These are phyloP conservation scores for Diplodia scrobiculata DNA, from an alignment of 2,329 filamentous ascomycete genomes.

Conservation along the genomic window DNA sequence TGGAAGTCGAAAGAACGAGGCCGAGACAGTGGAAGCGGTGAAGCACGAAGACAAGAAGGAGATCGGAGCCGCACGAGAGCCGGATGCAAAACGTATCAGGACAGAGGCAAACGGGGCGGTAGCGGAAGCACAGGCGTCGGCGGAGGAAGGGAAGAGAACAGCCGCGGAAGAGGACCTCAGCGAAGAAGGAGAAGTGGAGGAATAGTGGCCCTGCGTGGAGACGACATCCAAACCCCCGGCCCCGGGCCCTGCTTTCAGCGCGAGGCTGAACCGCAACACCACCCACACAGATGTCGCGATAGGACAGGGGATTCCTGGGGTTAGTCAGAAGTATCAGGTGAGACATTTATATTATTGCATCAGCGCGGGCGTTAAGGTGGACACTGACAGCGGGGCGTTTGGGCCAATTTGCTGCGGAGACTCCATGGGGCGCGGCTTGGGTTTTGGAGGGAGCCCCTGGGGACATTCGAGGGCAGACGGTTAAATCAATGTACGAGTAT, in stretches of 20 bases:
- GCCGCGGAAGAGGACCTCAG: constrained; percentile 39
- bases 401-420: constrained; percentile 26
- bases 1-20: constrained; percentile 23
- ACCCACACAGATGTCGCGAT: constrained; percentile 17
- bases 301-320: constrained; percentile 6
- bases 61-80: constrained; percentile 13
- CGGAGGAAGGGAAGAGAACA: constrained; percentile 25
- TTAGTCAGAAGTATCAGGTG: constrained; percentile 22
- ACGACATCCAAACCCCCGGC: neutral
- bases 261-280: constrained; percentile 2
- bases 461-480: constrained; percentile 14
- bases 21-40: neutral
- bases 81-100: constrained; percentile 29
- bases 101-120: constrained; percentile 28
- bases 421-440: constrained; percentile 16
- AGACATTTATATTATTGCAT: constrained; percentile 26
- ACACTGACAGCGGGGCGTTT: constrained; percentile 25
- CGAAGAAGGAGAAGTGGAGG: constrained; percentile 54
- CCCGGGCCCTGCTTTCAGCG: neutral
- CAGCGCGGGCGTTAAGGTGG: constrained; percentile 27
- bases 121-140: constrained; percentile 15
- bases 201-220: constrained; percentile 37
- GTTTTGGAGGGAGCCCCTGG: constrained; percentile 17
- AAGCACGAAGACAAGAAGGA: constrained; percentile 21
- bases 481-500: constrained; percentile 19